These are phyloP conservation scores for Limonomyces culmigenus DNA, from an alignment of 1,284 basidiomycete species.

Conservation along the genomic window DNA sequence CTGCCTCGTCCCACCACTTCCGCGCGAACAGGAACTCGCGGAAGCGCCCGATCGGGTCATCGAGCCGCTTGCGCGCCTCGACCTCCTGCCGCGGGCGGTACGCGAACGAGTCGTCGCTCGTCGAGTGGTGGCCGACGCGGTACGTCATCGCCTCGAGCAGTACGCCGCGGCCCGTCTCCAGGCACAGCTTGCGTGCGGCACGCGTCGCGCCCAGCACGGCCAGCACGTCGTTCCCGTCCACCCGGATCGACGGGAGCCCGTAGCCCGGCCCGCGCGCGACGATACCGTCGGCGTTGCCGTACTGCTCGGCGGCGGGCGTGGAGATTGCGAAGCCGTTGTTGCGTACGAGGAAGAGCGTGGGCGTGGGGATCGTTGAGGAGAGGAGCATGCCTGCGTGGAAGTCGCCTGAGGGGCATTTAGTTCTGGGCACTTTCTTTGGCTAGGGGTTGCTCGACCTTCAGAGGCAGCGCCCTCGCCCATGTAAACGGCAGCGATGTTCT, in stretches of 20 bases:
- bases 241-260: constrained; percentile 78
- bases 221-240: constrained; percentile 88
- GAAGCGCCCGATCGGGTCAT: constrained; percentile 81
- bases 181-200: constrained; percentile 63
- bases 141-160: constrained; percentile 90
- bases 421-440: not conserved
- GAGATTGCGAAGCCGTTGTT: constrained; percentile 94
- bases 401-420: constrained; percentile 60
- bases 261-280: constrained; percentile 88
- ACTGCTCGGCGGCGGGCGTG: constrained; percentile 83
- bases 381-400: constrained; percentile 67
- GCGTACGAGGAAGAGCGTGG: constrained; percentile 60
- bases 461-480: constrained; percentile 37
- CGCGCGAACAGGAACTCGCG: constrained; percentile 65
- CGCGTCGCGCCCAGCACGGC: constrained; percentile 73
- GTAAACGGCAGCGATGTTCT: constrained; percentile 76
- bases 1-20: constrained; percentile 74
- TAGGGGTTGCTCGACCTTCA: not conserved
- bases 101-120: constrained; percentile 86
- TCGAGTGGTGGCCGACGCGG: constrained; percentile 87
- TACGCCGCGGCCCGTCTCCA: constrained; percentile 70
- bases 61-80: constrained; percentile 71
- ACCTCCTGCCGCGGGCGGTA: constrained; percentile 79
- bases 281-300: constrained; percentile 78
- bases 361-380: constrained; percentile 59